Percentiles rank a stretch among this genome's conserved stretches.
phyloP scores from a whole-genome alignment of 139 green algal genomes.

The Tetraselmis chui region DNA sequence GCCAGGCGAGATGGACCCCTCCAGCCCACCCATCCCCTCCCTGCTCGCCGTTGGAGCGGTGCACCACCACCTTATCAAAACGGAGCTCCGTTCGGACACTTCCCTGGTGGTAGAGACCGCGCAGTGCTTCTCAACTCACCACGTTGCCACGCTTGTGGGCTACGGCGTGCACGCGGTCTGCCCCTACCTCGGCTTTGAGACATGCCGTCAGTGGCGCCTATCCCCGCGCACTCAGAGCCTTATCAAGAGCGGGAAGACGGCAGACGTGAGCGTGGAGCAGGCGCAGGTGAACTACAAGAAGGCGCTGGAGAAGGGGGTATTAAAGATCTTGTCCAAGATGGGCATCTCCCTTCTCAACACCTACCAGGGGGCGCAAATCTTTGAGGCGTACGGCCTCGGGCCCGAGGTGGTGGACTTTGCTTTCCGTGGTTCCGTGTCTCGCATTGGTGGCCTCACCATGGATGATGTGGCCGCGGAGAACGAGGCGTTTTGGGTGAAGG shows the following conservation, averaged over 20 bases:
- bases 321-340: conserved; percentile 99
- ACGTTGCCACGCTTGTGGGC: conserved; percentile 84
- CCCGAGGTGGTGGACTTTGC: conserved; percentile 80
- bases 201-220: conserved; percentile 85
- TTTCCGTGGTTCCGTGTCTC: conserved; percentile 77
- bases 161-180: conserved; percentile 96
- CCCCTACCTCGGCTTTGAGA: conserved; percentile 95
- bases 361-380: conserved; percentile 94
- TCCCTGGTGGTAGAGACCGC: conserved; percentile 94
- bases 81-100: conserved; percentile 71
- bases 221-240: conserved; percentile 68
- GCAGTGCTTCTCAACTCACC: conserved; percentile 82
- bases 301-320: conserved; percentile 88
- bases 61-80: conserved; percentile 95
- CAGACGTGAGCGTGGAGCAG: conserved; percentile 57
- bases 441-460: conserved; percentile 92
- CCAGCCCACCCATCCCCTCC: conserved; percentile 72
- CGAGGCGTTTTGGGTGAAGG: conserved; percentile 74
- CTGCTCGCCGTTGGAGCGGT: conserved; percentile 90
- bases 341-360: conserved; percentile 94
- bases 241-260: conserved; percentile 85
- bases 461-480: conserved; percentile 87
- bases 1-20: conserved; percentile 32
- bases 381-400: conserved; percentile 97
- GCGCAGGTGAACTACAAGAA: conserved; percentile 91